These are phyloP conservation scores for Phytophthora boehmeriae DNA, from an alignment of 352 stramenopile species.

Conservation along the genomic window DNA sequence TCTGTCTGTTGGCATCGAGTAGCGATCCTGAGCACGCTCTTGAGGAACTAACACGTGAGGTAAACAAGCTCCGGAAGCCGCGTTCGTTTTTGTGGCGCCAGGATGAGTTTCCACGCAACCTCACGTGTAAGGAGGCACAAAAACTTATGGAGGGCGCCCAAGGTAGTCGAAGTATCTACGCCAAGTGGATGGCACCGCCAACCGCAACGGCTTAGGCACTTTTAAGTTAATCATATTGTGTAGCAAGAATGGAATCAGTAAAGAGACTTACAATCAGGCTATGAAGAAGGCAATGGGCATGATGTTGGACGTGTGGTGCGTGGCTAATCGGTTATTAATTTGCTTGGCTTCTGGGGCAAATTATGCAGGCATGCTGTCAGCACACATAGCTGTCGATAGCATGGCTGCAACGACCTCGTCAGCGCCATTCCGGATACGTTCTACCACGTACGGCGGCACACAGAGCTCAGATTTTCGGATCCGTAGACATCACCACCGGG, in stretches of 20 bases:
- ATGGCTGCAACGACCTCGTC: conserved; percentile 30
- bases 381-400: conserved; percentile 10
- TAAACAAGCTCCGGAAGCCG: conserved; percentile 54
- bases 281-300: too few species aligned
- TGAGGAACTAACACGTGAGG: conserved; percentile 40
- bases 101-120: conserved; percentile 29
- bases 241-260: too few species aligned
- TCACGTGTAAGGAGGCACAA: conserved; percentile 34
- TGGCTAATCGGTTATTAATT: too few species aligned
- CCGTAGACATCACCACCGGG: conserved; percentile 28
- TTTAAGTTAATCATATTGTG: conserved; percentile 24
- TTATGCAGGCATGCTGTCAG: background rate
- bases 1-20: conserved; percentile 11
- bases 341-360: too few species aligned
- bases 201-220: conserved; percentile 6
- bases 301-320: too few species aligned
- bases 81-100: conserved; percentile 50
- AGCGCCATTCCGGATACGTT: conserved; percentile 14
- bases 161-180: conserved; percentile 33
- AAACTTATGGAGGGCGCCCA: conserved; percentile 35
- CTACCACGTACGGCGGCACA: conserved; percentile 14
- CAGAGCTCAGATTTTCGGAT: conserved; percentile 17
- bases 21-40: conserved; percentile 16
- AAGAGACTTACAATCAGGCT: background rate
- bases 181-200: conserved; percentile 40